Conservation (phyloP, 2,329 filamentous ascomycete genomes). For the Arachnomyces sp. region DNA sequence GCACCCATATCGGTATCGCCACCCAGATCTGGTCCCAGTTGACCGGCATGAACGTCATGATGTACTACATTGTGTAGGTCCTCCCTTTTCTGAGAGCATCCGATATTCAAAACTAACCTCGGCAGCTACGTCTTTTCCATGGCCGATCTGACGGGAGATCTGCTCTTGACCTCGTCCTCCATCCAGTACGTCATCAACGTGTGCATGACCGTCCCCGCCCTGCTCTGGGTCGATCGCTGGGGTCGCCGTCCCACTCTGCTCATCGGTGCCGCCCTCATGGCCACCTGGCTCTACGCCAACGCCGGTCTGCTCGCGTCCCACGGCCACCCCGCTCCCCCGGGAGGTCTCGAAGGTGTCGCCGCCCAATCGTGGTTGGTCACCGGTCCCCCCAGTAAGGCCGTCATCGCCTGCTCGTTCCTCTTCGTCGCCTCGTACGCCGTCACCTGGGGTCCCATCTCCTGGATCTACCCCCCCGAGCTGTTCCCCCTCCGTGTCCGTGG, state of each 20-base stretch:
- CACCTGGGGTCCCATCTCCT: constrained; percentile 54
- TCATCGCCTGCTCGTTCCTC: constrained; percentile 64
- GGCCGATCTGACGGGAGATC: constrained; percentile 56
- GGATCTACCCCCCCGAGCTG: constrained; percentile 56
- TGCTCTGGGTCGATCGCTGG: constrained; percentile 68
- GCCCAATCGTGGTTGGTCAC: constrained; percentile 32
- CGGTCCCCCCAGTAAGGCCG: constrained; percentile 47
- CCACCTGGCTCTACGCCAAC: constrained; percentile 36
- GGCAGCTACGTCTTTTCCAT: constrained; percentile 60
- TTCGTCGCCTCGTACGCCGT: constrained; percentile 64
- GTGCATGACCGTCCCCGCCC: constrained; percentile 65
- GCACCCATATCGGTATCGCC: constrained; percentile 63
- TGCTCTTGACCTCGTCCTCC: constrained; percentile 56
- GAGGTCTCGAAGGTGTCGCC: constrained; percentile 19
- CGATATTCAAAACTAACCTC: constrained; percentile 22
- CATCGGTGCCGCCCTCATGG: constrained; percentile 59
- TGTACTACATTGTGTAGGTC: constrained; percentile 56
- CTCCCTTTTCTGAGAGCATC: constrained; percentile 4
- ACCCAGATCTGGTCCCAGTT: constrained; percentile 70
- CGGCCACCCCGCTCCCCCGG: constrained; percentile 34
- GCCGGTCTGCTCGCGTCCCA: constrained; percentile 33
- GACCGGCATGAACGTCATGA: constrained; percentile 71
- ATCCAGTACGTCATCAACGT: constrained; percentile 78
- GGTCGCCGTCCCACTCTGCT: constrained; percentile 63
- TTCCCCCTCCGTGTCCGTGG: constrained; percentile 56